phyloP scores from a whole-genome alignment of 2,329 filamentous ascomycete species.

The Neocatenulostroma microsporum region DNA sequence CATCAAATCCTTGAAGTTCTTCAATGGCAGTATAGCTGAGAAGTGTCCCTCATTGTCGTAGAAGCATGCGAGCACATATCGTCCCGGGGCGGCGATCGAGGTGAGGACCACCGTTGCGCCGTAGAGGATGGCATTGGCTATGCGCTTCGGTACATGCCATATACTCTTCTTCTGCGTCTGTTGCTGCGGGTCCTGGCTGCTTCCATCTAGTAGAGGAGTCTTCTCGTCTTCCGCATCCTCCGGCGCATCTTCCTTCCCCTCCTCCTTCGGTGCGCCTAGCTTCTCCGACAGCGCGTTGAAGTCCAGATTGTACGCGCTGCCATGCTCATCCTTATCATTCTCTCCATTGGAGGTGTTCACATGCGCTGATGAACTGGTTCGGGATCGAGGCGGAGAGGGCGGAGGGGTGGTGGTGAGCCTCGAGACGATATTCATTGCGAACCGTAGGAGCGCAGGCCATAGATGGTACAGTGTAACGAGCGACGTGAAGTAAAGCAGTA shows the following conservation, averaged over 20 bases:
- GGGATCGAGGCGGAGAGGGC: constrained; percentile 44
- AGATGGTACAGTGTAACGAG: too few species aligned
- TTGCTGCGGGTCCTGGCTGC: constrained; percentile 5
- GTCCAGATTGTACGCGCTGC: constrained; percentile 11
- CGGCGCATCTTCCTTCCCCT: constrained; percentile 13
- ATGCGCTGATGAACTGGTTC: constrained; percentile 27
- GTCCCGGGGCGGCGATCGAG: constrained; percentile 68
- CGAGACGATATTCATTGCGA: constrained; percentile 66
- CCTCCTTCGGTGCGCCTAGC: constrained; percentile 11
- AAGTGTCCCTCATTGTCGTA: constrained; percentile 74
- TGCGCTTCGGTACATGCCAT: constrained; percentile 40
- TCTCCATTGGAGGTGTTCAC: constrained; percentile 8
- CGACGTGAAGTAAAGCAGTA: too few species aligned
- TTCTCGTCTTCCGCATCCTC: constrained; percentile 54
- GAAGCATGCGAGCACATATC: constrained; percentile 75
- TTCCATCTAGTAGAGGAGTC: constrained; percentile 53
- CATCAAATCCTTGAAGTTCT: constrained; percentile 49
- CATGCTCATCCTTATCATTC: constrained; percentile 7
- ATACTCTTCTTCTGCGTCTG: constrained; percentile 9
- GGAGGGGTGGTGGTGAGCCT: constrained; percentile 55
- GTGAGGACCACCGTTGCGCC: constrained; percentile 72
- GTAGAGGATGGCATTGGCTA: constrained; percentile 64
- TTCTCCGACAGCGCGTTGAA: constrained; percentile 20
- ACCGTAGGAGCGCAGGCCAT: too few species aligned
- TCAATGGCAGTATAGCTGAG: constrained; percentile 65